Evolutionary conservation across 2,329 filamentous ascomycete genomes (phyloP).

Genomic region (Calonectria pauciramosa): DNA sequence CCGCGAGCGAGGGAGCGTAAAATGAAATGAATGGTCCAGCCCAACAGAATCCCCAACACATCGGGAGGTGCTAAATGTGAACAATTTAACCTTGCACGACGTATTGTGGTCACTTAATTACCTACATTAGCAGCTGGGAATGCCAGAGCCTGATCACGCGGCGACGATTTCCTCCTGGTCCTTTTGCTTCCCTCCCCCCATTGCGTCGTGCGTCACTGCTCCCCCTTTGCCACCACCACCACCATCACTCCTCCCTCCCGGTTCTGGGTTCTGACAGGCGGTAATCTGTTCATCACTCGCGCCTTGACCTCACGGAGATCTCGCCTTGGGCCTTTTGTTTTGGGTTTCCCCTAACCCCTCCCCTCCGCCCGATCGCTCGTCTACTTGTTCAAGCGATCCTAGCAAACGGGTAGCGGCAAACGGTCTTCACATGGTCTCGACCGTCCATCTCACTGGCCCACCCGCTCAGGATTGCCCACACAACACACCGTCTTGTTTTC

Average conservation of each 20-base stretch:
- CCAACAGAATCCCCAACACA: slow-evolving; percentile 37
- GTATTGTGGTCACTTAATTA: not conserved
- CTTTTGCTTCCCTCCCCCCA: not conserved
- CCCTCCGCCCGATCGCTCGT: not conserved
- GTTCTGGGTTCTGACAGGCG: not conserved
- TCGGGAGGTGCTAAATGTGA: slow-evolving; percentile 12
- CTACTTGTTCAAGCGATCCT: not conserved
- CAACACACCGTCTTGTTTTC: slow-evolving; percentile 37
- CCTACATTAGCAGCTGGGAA: not conserved
- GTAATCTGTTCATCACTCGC: not conserved
- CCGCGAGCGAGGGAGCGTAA: slow-evolving; percentile 5
- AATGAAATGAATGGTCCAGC: slow-evolving; percentile 19
- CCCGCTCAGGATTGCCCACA: slow-evolving; percentile 42
- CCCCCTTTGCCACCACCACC: not conserved
- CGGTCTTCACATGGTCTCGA: slow-evolving; percentile 47
- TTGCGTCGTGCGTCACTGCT: slow-evolving; percentile 2
- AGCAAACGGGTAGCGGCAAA: slow-evolving; percentile 22
- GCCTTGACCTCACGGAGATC: not conserved
- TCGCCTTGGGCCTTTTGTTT: not conserved
- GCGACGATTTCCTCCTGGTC: not conserved
- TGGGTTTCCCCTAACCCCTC: not conserved
- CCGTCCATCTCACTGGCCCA: slow-evolving; percentile 48
- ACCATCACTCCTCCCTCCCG: not conserved
- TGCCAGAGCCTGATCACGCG: not conserved
- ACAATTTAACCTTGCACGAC: slow-evolving; percentile 13